Evolutionary conservation across 768 basidiomycete genomes (phyloP), one percentile per base, ranked within the genome.

Genomic region (Mycena haematopus): DNA sequence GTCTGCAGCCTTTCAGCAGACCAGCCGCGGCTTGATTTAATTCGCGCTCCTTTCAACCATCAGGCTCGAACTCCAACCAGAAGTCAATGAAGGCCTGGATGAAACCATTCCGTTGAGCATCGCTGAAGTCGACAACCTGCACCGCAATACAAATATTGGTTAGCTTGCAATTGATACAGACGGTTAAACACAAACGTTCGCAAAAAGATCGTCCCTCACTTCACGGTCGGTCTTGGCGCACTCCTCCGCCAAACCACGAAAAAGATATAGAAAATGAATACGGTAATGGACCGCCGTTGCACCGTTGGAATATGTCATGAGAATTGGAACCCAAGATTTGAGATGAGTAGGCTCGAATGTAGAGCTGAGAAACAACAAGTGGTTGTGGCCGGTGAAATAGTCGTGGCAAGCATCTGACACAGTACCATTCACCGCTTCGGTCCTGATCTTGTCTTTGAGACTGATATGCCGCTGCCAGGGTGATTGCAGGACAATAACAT

Each of bases 331-430:
- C 78, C 77, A 79, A 17, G 70, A 69, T 6, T 58, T 58, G 4
- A 78, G 67, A 8, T 62, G 55, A 0, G 60, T 2, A 25, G 63
- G 67, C 17, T 68, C 75, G 52, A 74, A 78, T 0, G 65, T 60
- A 0, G 75, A 78, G 2, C 67, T 70, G 14, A 77, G 65, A 58
- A 79, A 74, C 19, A 78, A 72, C 1, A 78, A 56, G 8, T 63
- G 60, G 17, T 71, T 74, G 2, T 63, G 58, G 5, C 72, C 68
- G n/a, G 38, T 52, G 72, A 75, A 79, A 57, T 63, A 79, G 13
- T 74, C 72, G 65, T 79, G 77, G 11, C 76, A 75, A 0, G 72
- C 77, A 68, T 78, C 76, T 24, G 71, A 74, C 27, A 78, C 71
- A 21, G 74, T 52, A 0, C 78, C 77, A 66, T 78, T 77, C 21